Base-by-base conservation (phyloP, 306 rosid genomes). In the Begonia peltatifolia region DNA sequence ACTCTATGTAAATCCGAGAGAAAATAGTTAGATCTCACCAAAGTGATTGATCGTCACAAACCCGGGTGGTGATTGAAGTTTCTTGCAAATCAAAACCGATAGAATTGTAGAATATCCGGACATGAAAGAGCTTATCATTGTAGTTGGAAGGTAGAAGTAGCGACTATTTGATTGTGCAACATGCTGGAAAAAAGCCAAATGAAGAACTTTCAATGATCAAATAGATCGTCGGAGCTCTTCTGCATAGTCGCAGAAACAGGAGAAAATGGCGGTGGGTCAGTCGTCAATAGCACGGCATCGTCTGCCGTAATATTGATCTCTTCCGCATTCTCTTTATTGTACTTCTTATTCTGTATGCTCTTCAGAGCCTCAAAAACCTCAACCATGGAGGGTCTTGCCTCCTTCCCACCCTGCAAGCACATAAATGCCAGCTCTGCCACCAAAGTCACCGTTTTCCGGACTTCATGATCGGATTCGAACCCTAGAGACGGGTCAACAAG, bases 351-450 rank as follows among this genome's bases (percentile, higher is more conserved):
- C 25, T 74, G 77, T 70, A 82, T 82, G 61, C 64, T 65, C 60
- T 44, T 58, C 3, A 90, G 77, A 13, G 59, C 63, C 2, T 73
- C 76, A 46, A 61, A 14, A 62, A 85, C 90, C 55, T 74, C 79
- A 20, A 3, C 47, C 97, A 85, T 89, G 3, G 72, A 58, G 23
- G 97, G 95, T 57, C 97, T 78, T 74, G 64, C 30, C 1, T 82
- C 94, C 47, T 73, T 85, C 41, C 67, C 64, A 53, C 64, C 57
- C 50, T 89, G 95, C 60, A 89, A 52, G 58, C 97, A 89, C 68
- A 55, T 83, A 71, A 76, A 89, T 1, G 95, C 95, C 53, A 89
- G 53, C 70, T 89, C 97, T 0, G 85, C 95, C 14, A 76, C 83
- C 2, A 78, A 82, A 64, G 60, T 74, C 20, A 89, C 76, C 83